Evolutionary conservation across 768 basidiomycete genomes (phyloP), one percentile per base, ranked within the genome.

Genomic region (Kwoniella dendrophila): DNA sequence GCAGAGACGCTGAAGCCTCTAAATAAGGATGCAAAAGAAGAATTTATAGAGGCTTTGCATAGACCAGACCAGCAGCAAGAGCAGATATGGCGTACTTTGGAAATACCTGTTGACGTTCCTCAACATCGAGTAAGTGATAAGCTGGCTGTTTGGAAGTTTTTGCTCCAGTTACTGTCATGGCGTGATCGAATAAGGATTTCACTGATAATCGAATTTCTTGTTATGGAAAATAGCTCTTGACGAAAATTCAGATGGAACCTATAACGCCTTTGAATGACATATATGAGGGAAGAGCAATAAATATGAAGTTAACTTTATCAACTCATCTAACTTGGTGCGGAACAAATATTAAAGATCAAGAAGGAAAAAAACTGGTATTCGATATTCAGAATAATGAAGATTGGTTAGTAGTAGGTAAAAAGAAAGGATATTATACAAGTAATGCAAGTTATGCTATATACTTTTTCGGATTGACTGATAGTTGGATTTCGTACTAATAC

Each of bases 281-380:
- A 26, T 93, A 90, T 70, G 92, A 93, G 24, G 94, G 94, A 0
- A 90, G 94, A 69, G 90, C 92, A 0, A 84, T 95, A n/a, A 81
- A 85, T 18, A 86, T 87, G 0, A 82, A 81, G 11, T 78, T 96
- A 33, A 82, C 81, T 1, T 85, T 97, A 27, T 81, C 81, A 34
- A 90, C 88, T 0, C 87, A 88, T 2, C 88, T 90, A 71, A 86
- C 88, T 64, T 94, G 92, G 92, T 41, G 64, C 84, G 87, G 83
- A 72, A 20, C 16, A 16, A n/a, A 11, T 26, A 40, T 6, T 26
- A 33, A 48, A 12, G 41, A 56, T 40, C 44, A 56, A 24, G 26
- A 38, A 2, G 36, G 20, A 10, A 44, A 55, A 22, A 78, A 77
- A 56, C 83, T 94, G 79, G 84, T 87, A 36, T 97, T 88, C 72